These are phyloP conservation scores for Solanum raphanifolium DNA, from an alignment of 257 asterid genomes.

Conservation along the genomic window DNA sequence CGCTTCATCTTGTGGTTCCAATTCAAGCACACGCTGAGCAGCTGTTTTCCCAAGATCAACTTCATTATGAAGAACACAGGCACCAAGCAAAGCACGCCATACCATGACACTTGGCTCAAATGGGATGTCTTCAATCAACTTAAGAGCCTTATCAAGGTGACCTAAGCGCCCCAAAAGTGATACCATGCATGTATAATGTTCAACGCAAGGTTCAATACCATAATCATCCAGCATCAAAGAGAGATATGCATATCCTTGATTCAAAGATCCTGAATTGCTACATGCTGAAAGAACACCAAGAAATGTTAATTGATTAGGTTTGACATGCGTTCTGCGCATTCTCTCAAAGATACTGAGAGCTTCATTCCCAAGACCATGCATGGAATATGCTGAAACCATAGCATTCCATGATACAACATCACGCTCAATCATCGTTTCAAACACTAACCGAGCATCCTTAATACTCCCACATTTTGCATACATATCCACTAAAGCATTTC, in stretches of 20 bases:
- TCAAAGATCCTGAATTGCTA: conserved; percentile 81
- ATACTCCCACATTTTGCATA: conserved; percentile 85
- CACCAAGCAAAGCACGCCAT: conserved; percentile 96
- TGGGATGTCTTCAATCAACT: conserved; percentile 63
- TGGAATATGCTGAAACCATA: conserved; percentile 80
- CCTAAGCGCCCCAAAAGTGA: conserved; percentile 82
- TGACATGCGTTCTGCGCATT: conserved; percentile 42
- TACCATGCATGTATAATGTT: conserved; percentile 91
- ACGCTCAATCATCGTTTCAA: conserved; percentile 36
- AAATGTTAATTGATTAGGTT: conserved; percentile 67
- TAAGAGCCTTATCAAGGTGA: conserved; percentile 58
- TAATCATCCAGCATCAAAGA: conserved; percentile 49
- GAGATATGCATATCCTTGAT: conserved; percentile 52
- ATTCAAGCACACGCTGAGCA: conserved; percentile 65
- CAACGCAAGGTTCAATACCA: conserved; percentile 66
- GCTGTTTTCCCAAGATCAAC: conserved; percentile 69
- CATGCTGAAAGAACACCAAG: conserved; percentile 91
- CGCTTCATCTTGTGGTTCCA: conserved; percentile 84
- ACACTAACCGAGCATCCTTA: conserved; percentile 57
- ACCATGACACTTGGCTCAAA: conserved; percentile 78
- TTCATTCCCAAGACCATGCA: conserved; percentile 79
- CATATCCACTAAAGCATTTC: conserved; percentile 87
- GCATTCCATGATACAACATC: conserved; percentile 84
- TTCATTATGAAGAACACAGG: conserved; percentile 68
- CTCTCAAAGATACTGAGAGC: conserved; percentile 55